These are phyloP conservation scores for Pestalotiopsis sp. DNA, from an alignment of 2,329 filamentous ascomycete genomes.

Conservation along the genomic window DNA sequence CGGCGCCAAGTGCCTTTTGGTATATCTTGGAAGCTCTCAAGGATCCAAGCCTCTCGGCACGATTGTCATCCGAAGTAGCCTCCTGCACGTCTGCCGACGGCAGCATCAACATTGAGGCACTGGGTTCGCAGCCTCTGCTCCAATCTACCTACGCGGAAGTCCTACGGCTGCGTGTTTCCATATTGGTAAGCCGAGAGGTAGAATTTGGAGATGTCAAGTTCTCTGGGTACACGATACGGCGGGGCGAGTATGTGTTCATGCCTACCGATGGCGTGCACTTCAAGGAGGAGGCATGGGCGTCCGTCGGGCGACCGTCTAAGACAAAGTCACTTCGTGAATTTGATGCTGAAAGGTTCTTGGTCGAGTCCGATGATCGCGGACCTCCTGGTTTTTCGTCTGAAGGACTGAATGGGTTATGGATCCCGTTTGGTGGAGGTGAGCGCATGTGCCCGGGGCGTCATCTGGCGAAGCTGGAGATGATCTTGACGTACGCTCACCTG, in stretches of 20 bases:
- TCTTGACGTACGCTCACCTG: not conserved
- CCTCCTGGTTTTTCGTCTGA: conserved; percentile 8
- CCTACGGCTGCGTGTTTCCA: conserved; percentile 19
- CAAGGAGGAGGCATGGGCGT: conserved; percentile 11
- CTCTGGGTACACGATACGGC: conserved; percentile 14
- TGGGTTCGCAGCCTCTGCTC: conserved; percentile 17
- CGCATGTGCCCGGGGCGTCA: conserved; percentile 22
- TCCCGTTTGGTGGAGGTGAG: conserved; percentile 20
- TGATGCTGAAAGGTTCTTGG: conserved; percentile 18
- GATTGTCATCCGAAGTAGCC: conserved; percentile 15
- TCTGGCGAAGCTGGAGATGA: conserved; percentile 16
- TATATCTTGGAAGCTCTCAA: conserved; percentile 17
- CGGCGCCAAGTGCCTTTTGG: conserved; percentile 17
- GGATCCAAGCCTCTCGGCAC: conserved; percentile 13
- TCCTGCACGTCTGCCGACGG: not conserved
- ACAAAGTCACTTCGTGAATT: conserved; percentile 15
- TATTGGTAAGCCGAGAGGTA: conserved; percentile 15
- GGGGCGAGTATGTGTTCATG: conserved; percentile 13
- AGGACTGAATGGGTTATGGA: conserved; percentile 17
- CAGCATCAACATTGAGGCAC: not conserved
- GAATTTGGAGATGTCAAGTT: conserved; percentile 14
- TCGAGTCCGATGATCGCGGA: not conserved
- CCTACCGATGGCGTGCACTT: conserved; percentile 10
- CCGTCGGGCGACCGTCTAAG: conserved; percentile 7
- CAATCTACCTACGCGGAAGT: conserved; percentile 21